Evolutionary conservation across 129 eudicot genomes (phyloP).

Genomic region (Artemisia tridentata): DNA sequence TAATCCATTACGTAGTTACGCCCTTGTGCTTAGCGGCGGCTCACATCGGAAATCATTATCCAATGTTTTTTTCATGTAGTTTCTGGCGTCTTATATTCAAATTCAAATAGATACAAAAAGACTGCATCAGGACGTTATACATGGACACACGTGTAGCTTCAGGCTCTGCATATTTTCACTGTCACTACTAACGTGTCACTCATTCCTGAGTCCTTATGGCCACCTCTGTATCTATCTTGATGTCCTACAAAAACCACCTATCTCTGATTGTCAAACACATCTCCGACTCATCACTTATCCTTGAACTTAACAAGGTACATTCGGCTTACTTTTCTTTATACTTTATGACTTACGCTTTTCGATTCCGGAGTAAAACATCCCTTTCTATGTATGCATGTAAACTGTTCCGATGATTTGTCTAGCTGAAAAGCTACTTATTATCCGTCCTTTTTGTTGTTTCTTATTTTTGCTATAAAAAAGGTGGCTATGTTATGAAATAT

Average conservation of each 20-base stretch:
- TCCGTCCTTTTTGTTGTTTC: not conserved
- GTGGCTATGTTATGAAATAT: not conserved
- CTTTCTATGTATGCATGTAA: constrained; percentile 11
- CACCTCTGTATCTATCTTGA: not conserved
- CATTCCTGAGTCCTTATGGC: not conserved
- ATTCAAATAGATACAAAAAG: not conserved
- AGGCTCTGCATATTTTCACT: not conserved
- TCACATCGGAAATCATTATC: too few species aligned
- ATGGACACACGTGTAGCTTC: constrained; percentile 6
- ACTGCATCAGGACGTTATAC: not conserved
- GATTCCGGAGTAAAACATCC: not conserved
- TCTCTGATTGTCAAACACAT: not conserved
- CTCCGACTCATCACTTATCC: not conserved
- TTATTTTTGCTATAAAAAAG: not conserved
- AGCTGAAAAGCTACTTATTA: constrained; percentile 1
- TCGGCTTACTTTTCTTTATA: not conserved
- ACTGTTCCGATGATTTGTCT: constrained; percentile 26
- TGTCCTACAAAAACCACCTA: constrained; percentile 4
- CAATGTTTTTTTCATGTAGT: too few species aligned
- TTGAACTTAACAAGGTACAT: constrained; percentile 8
- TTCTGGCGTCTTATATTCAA: not conserved
- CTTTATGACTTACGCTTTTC: not conserved
- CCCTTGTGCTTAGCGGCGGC: too few species aligned
- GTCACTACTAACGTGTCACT: constrained; percentile 17
- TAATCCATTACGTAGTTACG: too few species aligned